phyloP scores from a whole-genome alignment of 2,329 filamentous ascomycete species.

The Corniculantispora saksenae region DNA sequence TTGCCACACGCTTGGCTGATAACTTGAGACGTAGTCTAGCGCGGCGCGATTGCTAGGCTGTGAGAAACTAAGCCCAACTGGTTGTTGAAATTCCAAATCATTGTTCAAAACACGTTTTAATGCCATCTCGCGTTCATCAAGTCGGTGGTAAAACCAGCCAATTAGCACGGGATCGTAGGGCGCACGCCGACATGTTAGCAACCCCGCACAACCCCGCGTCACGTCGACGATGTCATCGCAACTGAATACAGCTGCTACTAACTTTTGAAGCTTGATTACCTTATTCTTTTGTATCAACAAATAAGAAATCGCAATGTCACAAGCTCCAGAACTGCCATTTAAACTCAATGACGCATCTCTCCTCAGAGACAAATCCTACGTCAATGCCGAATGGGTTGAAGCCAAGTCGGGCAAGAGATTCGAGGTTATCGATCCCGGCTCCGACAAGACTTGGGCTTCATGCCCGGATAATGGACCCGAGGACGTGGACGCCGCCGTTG shows the following conservation, averaged over 20 bases:
- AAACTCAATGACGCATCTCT: slow-evolving; percentile 49
- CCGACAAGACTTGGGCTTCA: slow-evolving; percentile 50
- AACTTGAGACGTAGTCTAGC: too few species aligned
- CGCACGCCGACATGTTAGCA: slow-evolving; percentile 4
- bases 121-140: too few species aligned
- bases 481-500: slow-evolving; percentile 41
- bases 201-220: slow-evolving; percentile 13
- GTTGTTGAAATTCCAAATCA: neutral
- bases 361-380: slow-evolving; percentile 49
- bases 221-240: neutral
- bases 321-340: slow-evolving; percentile 34
- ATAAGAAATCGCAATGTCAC: neutral
- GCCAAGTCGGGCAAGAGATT: slow-evolving; percentile 51
- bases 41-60: too few species aligned
- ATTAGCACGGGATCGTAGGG: neutral
- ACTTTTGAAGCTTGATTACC: neutral
- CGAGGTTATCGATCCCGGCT: slow-evolving; percentile 55
- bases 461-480: slow-evolving; percentile 48
- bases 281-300: neutral
- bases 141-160: neutral
- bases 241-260: neutral
- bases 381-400: slow-evolving; percentile 49
- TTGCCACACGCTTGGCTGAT: neutral
- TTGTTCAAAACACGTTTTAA: neutral
- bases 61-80: neutral